These are phyloP conservation scores for Arctium minus DNA, from an alignment of 129 eudicot genomes.

Conservation along the genomic window DNA sequence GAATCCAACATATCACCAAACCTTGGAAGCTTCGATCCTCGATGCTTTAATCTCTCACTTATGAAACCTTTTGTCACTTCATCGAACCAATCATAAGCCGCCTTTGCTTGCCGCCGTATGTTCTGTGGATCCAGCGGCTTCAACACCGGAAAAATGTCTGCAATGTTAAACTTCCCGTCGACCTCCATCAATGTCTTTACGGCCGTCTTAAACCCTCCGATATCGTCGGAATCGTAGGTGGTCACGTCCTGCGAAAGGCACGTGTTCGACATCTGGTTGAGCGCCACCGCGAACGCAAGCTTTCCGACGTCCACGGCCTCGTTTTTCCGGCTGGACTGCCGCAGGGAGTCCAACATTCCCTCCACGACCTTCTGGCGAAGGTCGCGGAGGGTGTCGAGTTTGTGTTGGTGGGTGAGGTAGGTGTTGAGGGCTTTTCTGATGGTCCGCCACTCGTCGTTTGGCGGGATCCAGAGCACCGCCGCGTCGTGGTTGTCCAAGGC, in stretches of 20 bases:
- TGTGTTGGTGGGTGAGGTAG: constrained; percentile 18
- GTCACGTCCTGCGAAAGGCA: constrained; percentile 33
- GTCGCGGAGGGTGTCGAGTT: constrained; percentile 21
- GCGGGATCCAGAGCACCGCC: constrained; percentile 34
- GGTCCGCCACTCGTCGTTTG: constrained; percentile 33
- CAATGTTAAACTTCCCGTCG: constrained; percentile 34
- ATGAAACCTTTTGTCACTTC: neutral
- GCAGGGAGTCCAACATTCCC: constrained; percentile 20
- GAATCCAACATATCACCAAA: constrained; percentile 25
- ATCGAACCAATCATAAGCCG: constrained; percentile 10
- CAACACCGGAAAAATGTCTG: constrained; percentile 40
- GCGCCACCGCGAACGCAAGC: constrained; percentile 27
- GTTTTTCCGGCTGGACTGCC: neutral
- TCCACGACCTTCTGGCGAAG: constrained; percentile 22
- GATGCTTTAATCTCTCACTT: neutral
- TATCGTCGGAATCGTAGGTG: constrained; percentile 8
- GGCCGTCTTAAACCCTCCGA: constrained; percentile 18
- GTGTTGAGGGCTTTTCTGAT: constrained; percentile 22
- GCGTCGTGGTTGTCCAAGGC: constrained; percentile 17
- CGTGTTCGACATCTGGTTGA: constrained; percentile 44
- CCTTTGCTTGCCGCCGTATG: constrained; percentile 19
- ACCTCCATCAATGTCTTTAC: constrained; percentile 26
- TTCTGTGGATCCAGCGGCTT: constrained; percentile 10
- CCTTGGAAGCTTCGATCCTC: neutral
- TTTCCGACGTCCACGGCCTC: constrained; percentile 30